phyloP scores from a whole-genome alignment of 192 early-diverging fungal species.

The Rhizoclosmatium sp. region DNA sequence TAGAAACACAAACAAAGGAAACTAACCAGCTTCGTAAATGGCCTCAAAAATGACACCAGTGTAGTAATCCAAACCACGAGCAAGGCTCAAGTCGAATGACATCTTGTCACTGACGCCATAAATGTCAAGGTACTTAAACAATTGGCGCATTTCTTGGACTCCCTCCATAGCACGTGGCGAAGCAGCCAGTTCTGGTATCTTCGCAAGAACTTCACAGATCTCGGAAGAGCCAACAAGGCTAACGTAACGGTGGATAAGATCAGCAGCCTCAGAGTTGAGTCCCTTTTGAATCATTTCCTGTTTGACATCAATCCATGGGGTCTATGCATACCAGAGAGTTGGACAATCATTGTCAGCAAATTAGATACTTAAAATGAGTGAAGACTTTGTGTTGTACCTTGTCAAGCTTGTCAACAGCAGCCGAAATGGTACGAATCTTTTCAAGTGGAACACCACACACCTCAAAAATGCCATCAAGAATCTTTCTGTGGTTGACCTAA shows the following conservation, averaged over 20 bases:
- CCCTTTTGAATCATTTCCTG: slow-evolving; percentile 96
- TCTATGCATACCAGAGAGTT: too few species aligned
- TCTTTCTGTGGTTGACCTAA: too few species aligned
- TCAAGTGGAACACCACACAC: too few species aligned
- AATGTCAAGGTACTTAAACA: slow-evolving; percentile 85
- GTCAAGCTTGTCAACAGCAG: too few species aligned
- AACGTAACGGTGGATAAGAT: slow-evolving; percentile 93
- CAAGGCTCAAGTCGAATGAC: slow-evolving; percentile 93
- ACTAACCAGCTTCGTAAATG: slow-evolving; percentile 54
- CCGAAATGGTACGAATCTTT: too few species aligned
- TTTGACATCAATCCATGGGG: slow-evolving; percentile 91
- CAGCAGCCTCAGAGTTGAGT: slow-evolving; percentile 76
- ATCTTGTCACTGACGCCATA: slow-evolving; percentile 77
- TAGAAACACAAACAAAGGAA: neutral
- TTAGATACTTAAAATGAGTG: too few species aligned
- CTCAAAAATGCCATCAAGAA: too few species aligned
- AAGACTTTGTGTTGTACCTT: too few species aligned
- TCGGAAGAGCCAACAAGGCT: slow-evolving; percentile 75
- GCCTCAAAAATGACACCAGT: slow-evolving; percentile 99
- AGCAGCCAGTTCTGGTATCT: slow-evolving; percentile 66
- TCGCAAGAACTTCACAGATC: slow-evolving; percentile 73
- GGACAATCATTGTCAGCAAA: too few species aligned
- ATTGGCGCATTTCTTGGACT: slow-evolving; percentile 81
- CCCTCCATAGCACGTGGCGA: slow-evolving; percentile 80
- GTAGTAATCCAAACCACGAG: slow-evolving; percentile 98